phyloP scores from a whole-genome alignment of 352 stramenopile genomes.

The Globisporangium lucens region DNA sequence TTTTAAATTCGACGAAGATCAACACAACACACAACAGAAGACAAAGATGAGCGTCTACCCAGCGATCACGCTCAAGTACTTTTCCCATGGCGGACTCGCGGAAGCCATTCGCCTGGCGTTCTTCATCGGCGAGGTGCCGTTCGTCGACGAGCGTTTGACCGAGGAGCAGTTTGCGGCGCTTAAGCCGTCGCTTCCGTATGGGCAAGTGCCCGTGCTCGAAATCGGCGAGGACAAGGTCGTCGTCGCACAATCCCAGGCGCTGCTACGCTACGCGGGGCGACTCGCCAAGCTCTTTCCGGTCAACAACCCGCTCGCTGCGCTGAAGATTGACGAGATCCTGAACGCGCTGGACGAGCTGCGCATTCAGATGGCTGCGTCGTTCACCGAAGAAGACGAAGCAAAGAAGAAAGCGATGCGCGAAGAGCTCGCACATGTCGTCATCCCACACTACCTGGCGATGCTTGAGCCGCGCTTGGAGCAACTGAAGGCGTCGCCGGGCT shows the following conservation, averaged over 20 bases:
- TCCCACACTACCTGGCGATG: constrained; percentile 25
- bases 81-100: constrained; percentile 31
- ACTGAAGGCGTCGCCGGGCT: constrained; percentile 23
- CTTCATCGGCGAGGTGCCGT: constrained; percentile 43
- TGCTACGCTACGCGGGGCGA: constrained; percentile 30
- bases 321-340: constrained; percentile 35
- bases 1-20: neutral
- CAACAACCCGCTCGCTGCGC: constrained; percentile 25
- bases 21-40: neutral
- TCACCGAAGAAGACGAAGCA: constrained; percentile 24
- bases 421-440: constrained; percentile 23
- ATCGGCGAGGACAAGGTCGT: constrained; percentile 32
- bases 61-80: constrained; percentile 53
- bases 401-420: constrained; percentile 38
- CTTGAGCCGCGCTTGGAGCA: constrained; percentile 29
- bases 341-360: constrained; percentile 25
- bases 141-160: constrained; percentile 40
- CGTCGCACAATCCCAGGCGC: constrained; percentile 25
- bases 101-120: constrained; percentile 51
- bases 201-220: constrained; percentile 45
- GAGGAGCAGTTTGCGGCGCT: constrained; percentile 29
- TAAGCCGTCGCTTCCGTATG: constrained; percentile 37
- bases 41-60: constrained; percentile 11
- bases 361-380: constrained; percentile 20
- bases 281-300: constrained; percentile 33